Conservation (phyloP, 257 asterid genomes). For the Solanum chmielewskii region DNA sequence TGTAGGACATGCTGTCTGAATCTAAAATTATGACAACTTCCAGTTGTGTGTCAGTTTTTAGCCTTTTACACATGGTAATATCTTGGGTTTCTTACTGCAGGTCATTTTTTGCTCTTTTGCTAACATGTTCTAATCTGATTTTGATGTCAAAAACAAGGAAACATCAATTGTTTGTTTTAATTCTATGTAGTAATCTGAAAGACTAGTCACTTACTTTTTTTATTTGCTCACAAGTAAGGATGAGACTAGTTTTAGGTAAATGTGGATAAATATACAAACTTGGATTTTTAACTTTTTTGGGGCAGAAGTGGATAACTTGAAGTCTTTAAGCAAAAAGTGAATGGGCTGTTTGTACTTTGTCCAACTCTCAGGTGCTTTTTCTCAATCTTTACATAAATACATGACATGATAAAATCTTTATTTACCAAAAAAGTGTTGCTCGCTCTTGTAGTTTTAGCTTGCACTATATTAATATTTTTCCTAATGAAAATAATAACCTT, state of each 20-base stretch:
- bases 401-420: background rate
- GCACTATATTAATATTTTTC: background rate
- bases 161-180: background rate
- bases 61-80: background rate
- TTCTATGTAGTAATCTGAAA: background rate
- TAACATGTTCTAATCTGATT: background rate
- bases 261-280: background rate
- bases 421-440: background rate
- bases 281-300: background rate
- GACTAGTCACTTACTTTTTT: background rate
- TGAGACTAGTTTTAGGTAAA: background rate
- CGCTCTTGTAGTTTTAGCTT: background rate
- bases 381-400: background rate
- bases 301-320: background rate
- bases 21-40: background rate
- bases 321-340: background rate
- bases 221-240: background rate
- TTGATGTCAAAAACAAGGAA: background rate
- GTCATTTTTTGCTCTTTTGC: background rate
- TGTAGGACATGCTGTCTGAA: background rate
- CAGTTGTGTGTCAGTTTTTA: background rate
- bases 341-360: background rate
- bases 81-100: background rate
- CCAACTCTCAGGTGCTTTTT: background rate
- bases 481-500: background rate